phyloP scores from a whole-genome alignment of 345 rosid species.

The Eucalyptus regnans region DNA sequence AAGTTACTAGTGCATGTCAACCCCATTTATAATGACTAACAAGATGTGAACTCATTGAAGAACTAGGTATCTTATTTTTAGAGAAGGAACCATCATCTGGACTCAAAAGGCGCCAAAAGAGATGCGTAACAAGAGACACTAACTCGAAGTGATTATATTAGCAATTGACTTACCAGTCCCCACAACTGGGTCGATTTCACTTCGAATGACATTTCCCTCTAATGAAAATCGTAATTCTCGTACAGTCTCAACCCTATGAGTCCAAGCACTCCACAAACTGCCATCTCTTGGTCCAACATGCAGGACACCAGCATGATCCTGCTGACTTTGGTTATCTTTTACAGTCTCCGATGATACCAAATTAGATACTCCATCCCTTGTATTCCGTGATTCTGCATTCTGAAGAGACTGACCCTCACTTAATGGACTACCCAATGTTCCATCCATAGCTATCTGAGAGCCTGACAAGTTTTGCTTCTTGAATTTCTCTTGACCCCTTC shows the following conservation, averaged over 20 bases:
- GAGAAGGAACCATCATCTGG: background rate
- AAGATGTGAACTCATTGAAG: background rate
- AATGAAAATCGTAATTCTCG: constrained; percentile 68
- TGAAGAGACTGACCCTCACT: constrained; percentile 9
- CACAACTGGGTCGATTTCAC: constrained; percentile 10
- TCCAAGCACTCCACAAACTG: constrained; percentile 70
- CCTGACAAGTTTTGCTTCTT: constrained; percentile 27
- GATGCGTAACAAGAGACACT: background rate
- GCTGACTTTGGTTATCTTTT: constrained; percentile 6
- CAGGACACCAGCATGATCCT: constrained; percentile 7
- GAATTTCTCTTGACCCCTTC: constrained; percentile 44
- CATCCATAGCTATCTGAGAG: background rate
- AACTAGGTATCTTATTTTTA: background rate
- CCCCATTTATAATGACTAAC: background rate
- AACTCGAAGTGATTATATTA: background rate
- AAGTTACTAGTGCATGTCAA: background rate
- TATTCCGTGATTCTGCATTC: constrained; percentile 10
- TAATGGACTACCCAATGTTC: background rate
- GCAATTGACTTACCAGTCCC: constrained; percentile 30
- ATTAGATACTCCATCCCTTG: constrained; percentile 1
- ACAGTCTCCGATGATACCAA: constrained; percentile 6
- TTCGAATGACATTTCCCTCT: constrained; percentile 46
- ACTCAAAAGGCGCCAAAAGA: background rate
- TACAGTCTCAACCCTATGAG: constrained; percentile 73
- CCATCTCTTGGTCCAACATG: constrained; percentile 9